Percentiles rank a stretch among this genome's conserved stretches.
phyloP scores from a whole-genome alignment of 257 asterid species.

The Solanum phureja region DNA sequence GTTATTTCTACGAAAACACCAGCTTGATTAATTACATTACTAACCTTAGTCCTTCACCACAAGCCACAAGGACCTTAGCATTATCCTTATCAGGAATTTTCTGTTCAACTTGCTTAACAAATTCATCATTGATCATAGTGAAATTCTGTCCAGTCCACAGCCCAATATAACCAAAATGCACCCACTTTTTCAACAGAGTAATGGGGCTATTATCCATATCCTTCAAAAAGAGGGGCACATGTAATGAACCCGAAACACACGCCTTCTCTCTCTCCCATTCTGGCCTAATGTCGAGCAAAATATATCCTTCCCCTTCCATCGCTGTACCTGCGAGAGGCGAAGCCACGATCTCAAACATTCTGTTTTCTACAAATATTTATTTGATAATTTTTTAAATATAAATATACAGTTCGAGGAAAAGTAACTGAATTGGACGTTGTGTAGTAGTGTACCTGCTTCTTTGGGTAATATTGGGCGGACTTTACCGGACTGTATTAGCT shows the following conservation, averaged over 20 bases:
- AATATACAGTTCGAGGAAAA: not conserved
- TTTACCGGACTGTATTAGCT: conserved; percentile 69
- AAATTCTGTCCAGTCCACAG: conserved; percentile 88
- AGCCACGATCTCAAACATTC: not conserved
- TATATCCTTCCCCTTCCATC: conserved; percentile 56
- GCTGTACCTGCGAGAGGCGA: conserved; percentile 30
- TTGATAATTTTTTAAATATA: not conserved
- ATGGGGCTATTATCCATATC: conserved; percentile 68
- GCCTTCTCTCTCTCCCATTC: conserved; percentile 89
- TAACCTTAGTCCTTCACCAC: conserved; percentile 92
- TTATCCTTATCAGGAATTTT: conserved; percentile 51
- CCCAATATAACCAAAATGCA: conserved; percentile 88
- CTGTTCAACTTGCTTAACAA: conserved; percentile 43
- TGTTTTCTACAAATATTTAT: not conserved
- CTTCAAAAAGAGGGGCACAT: conserved; percentile 79
- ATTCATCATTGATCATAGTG: conserved; percentile 58
- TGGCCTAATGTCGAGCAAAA: conserved; percentile 77
- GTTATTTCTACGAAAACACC: not conserved
- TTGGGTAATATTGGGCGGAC: conserved; percentile 59
- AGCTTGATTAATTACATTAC: not conserved
- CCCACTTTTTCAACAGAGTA: conserved; percentile 84
- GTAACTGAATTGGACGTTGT: not conserved
- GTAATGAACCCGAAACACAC: conserved; percentile 59
- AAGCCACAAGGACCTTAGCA: conserved; percentile 70
- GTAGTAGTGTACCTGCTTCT: conserved; percentile 45